A percentile compares a stretch with the other conserved stretches of the same genome.
Evolutionary conservation across 345 rosid genomes (phyloP).

Genomic region (Eucalyptus leucophloia): DNA sequence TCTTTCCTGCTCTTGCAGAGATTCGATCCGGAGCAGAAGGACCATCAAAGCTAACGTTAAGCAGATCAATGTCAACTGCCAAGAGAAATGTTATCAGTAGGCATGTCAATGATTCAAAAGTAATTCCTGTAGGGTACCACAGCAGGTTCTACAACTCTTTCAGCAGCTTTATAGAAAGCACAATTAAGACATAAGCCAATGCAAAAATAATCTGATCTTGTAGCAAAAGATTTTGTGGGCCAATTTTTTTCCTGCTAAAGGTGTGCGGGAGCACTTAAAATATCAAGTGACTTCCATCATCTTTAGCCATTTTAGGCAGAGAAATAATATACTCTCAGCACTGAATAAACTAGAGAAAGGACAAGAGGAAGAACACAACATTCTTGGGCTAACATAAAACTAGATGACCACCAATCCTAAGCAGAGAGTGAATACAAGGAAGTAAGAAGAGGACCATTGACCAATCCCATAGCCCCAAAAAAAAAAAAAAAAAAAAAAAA

Average conservation of each 20-base stretch:
- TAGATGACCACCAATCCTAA: background rate
- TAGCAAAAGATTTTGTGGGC: background rate
- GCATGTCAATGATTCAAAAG: background rate
- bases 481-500: background rate
- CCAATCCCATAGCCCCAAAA: background rate
- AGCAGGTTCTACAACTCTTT: background rate
- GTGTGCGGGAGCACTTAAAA: background rate
- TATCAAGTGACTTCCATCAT: background rate
- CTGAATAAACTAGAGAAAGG: background rate
- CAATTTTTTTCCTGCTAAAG: background rate
- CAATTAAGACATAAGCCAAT: background rate
- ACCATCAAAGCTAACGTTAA: constrained; percentile 89
- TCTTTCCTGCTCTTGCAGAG: constrained; percentile 60
- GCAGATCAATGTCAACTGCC: constrained; percentile 82
- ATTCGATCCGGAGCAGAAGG: constrained; percentile 87
- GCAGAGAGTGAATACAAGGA: background rate
- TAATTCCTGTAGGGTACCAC: background rate
- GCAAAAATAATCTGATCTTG: background rate
- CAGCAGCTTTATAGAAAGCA: background rate
- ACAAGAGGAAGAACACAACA: background rate
- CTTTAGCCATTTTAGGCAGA: background rate
- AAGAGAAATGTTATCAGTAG: background rate
- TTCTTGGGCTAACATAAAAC: background rate
- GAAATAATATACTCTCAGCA: background rate
- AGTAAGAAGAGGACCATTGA: background rate